phyloP scores from a whole-genome alignment of 495 filamentous ascomycete genomes.

The Rostrohypoxylon terebratum region DNA sequence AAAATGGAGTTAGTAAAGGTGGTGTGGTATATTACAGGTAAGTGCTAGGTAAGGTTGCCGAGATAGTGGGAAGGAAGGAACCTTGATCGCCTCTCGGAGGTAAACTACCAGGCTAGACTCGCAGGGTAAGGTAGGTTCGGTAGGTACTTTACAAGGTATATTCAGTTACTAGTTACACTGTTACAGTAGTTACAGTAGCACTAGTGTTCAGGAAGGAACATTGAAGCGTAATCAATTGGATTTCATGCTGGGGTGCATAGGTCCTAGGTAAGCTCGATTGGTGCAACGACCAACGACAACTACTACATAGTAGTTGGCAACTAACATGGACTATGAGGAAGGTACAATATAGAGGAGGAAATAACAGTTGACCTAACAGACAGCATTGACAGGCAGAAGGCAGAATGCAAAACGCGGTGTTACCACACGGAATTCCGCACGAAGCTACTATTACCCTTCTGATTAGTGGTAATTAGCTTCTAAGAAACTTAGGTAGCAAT shows the following conservation, averaged over 20 bases:
- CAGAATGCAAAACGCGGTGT: too few species aligned
- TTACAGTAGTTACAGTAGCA: constrained; percentile 13
- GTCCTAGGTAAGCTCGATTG: constrained; percentile 28
- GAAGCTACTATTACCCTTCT: background rate
- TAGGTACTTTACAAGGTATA: constrained; percentile 28
- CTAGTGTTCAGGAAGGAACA: constrained; percentile 6
- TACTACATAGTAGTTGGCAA: background rate
- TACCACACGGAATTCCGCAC: constrained; percentile 21
- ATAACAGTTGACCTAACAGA: background rate
- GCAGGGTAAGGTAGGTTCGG: constrained; percentile 20
- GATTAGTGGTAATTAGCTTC: constrained; percentile 16
- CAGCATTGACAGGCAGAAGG: constrained; percentile 4
- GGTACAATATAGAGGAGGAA: background rate
- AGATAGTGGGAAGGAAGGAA: constrained; percentile 21
- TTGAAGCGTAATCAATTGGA: constrained; percentile 26
- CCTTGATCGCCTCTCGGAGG: constrained; percentile 30
- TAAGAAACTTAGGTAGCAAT: background rate
- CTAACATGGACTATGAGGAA: constrained; percentile 1
- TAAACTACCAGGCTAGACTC: constrained; percentile 3
- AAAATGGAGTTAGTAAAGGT: constrained; percentile 7
- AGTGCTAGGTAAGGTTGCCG: constrained; percentile 15
- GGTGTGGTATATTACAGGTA: constrained; percentile 22
- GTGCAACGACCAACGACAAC: constrained; percentile 18
- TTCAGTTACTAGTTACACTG: too few species aligned
- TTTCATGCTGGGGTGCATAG: background rate